phyloP scores from a whole-genome alignment of 2,329 filamentous ascomycete species.

The Pseudogymnoascus sp. region DNA sequence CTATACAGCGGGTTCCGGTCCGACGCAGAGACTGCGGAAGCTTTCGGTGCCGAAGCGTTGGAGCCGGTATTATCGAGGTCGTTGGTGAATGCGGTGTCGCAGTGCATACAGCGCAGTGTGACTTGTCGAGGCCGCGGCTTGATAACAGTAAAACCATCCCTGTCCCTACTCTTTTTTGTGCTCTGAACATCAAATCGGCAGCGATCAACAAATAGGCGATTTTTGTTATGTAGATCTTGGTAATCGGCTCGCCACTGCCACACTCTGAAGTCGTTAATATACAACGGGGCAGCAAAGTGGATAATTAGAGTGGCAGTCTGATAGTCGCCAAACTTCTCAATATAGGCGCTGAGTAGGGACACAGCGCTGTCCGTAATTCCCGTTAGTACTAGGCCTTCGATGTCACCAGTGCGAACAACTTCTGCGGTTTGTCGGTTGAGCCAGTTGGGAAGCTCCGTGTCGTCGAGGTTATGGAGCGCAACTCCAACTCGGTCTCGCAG shows the following conservation, averaged over 20 bases:
- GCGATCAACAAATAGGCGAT: slow-evolving; percentile 65
- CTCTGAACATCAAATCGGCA: slow-evolving; percentile 73
- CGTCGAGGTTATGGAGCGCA: slow-evolving; percentile 58
- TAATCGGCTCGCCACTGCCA: slow-evolving; percentile 66
- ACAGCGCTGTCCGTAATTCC: slow-evolving; percentile 66
- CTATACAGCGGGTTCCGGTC: slow-evolving; percentile 48
- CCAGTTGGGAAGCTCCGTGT: slow-evolving; percentile 57
- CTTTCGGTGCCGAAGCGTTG: slow-evolving; percentile 16
- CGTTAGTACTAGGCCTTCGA: slow-evolving; percentile 70
- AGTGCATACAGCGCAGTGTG: slow-evolving; percentile 69
- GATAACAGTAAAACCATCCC: slow-evolving; percentile 54
- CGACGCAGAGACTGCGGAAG: slow-evolving; percentile 9
- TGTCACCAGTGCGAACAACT: slow-evolving; percentile 57
- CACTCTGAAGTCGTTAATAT: slow-evolving; percentile 70
- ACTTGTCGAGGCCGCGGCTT: slow-evolving; percentile 61
- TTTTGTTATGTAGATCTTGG: slow-evolving; percentile 62
- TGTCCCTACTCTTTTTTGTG: slow-evolving; percentile 56
- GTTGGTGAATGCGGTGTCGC: slow-evolving; percentile 51
- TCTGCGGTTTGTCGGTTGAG: slow-evolving; percentile 56
- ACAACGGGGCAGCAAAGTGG: slow-evolving; percentile 65
- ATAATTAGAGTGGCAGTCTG: slow-evolving; percentile 72
- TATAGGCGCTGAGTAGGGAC: slow-evolving; percentile 67
- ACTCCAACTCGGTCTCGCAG: slow-evolving; percentile 67
- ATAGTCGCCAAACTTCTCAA: slow-evolving; percentile 67
- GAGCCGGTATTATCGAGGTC: slow-evolving; percentile 22